Percentiles rank a stretch among this genome's conserved stretches.
phyloP scores from a whole-genome alignment of 1,284 basidiomycete species.

The Ganoderma resinaceum region DNA sequence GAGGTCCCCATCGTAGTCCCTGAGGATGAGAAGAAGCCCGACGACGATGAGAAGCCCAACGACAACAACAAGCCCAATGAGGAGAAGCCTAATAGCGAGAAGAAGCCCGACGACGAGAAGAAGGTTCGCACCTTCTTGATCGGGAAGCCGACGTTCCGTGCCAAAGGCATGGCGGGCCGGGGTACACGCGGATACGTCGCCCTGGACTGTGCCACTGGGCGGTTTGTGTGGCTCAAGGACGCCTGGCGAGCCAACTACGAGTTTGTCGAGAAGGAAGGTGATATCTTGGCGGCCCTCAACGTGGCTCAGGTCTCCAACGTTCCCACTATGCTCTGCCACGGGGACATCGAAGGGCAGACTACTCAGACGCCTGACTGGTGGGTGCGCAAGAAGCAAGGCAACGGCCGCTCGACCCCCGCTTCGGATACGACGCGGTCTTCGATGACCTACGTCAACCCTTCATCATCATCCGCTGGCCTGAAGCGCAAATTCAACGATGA shows the following conservation, averaged over 20 bases:
- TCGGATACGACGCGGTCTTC: background rate
- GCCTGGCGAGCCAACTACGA: constrained; percentile 9
- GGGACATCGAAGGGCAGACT: constrained; percentile 10
- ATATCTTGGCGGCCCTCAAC: background rate
- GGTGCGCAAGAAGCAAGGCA: background rate
- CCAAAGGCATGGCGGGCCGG: constrained; percentile 6
- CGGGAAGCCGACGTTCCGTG: constrained; percentile 9
- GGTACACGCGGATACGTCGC: constrained; percentile 19
- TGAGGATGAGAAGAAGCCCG: too few species aligned
- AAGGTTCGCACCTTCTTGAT: constrained; percentile 7
- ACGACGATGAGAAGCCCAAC: too few species aligned
- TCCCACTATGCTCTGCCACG: constrained; percentile 10
- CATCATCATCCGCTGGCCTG: background rate
- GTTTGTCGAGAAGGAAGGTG: background rate
- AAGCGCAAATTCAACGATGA: background rate
- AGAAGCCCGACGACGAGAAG: background rate
- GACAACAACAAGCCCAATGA: background rate
- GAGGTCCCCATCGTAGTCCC: background rate
- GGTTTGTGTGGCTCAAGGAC: constrained; percentile 20
- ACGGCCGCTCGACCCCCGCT: background rate
- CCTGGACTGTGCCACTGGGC: background rate
- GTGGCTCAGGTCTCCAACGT: background rate
- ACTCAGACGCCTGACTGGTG: constrained; percentile 1
- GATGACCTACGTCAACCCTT: background rate
- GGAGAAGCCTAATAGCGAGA: too few species aligned